Evolutionary conservation across 2,329 filamentous ascomycete genomes (phyloP), one percentile per base, ranked within the genome.

Genomic region (Cordyceps fumosorosea): DNA sequence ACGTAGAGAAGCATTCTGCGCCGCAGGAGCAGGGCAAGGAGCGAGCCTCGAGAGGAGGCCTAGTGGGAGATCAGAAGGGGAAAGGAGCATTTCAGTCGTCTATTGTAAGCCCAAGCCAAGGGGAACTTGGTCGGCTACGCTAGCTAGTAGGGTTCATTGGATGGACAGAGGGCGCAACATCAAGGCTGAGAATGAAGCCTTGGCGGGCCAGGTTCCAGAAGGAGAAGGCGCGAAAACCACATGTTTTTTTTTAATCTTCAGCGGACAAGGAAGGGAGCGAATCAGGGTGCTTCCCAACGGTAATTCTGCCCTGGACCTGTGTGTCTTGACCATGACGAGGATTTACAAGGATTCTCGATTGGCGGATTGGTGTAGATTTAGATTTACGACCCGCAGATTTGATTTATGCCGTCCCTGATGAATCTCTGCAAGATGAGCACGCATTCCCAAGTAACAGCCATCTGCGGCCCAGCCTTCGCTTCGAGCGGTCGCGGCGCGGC

Each of bases 151-250:
- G 57, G 57, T 6, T 32, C 24, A 20, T n/a, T 22, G 20, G 1
- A 20, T 44, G 22, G 37, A 40, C 20, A 16, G 18, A n/a, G 14
- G 50, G 26, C 7, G 47, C 56, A 29, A 5, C 29, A 44, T 29
- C 12, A 22, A 53, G 47, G 48, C 57, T 53, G 57, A 60, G 57
- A 47, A 52, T 37, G 26, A 60, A 60, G 57, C 57, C 57, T 14
- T 51, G 29, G 32, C 47, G 20, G 18, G 56, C 56, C 40, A 45
- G 24, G 24, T 47, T 50, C 56, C 56, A 48, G 56, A 58, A 50
- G 56, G 22, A 58, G 56, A 48, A 60, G 57, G 34, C 26, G 48
- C n/a, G 5, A 59, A 42, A 29, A 4, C 56, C n/a, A n/a, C 18
- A n/a, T 18, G 8, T 32, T 56, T n/a, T 37, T 8, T 29, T 14